Base-by-base conservation (phyloP, 257 asterid genomes). In the Primulina eburnea region DNA sequence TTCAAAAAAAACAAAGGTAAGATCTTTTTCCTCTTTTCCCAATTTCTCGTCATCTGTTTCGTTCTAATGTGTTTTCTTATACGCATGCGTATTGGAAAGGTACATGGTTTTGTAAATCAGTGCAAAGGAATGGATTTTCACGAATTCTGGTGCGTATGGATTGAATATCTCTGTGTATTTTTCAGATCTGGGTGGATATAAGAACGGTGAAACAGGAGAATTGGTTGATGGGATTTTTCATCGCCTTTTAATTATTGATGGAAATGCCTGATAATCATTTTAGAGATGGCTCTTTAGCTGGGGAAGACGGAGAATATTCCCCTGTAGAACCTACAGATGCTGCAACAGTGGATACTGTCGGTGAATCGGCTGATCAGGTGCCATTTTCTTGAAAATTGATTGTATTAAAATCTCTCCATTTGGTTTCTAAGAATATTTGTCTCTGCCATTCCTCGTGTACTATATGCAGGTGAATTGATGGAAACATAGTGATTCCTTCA, bases 191-290 rank as follows among this genome's bases (percentile, higher is more conserved):
- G 71, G 68, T 50, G 60, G 66, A 72, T 73, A 74, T 64, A 71
- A 18, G 17, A 38, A 20, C 32, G 71, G 50, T 71, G 73, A 28
- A 65, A 64, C 32, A 60, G 79, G 72, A 61, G 57, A 62, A 58
- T 60, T 55, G 47, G 59, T 29, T 40, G 7, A 62, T 60, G 70
- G 53, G 69, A 14, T 72, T 35, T 12, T 26, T 50, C 20, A 34
- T 59, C 72, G 34, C 57, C 60, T 67, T 69, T 50, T 69, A 69
- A 60, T 81, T 86, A 79, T 81, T 78, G 84, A 74, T 76, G 40
- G 78, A 82, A 75, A 89, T 89, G 97, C 79, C 83, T n/a, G 87
- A 85, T 73, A 78, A 73, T 70, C 71, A 76, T 40, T 83, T 69
- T 28, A 59, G 64, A 64, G 83, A 82, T 66, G 82, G 75, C 60